These are phyloP conservation scores for Albifimbria verrucaria DNA, from an alignment of 2,329 filamentous ascomycete species.

Conservation along the genomic window DNA sequence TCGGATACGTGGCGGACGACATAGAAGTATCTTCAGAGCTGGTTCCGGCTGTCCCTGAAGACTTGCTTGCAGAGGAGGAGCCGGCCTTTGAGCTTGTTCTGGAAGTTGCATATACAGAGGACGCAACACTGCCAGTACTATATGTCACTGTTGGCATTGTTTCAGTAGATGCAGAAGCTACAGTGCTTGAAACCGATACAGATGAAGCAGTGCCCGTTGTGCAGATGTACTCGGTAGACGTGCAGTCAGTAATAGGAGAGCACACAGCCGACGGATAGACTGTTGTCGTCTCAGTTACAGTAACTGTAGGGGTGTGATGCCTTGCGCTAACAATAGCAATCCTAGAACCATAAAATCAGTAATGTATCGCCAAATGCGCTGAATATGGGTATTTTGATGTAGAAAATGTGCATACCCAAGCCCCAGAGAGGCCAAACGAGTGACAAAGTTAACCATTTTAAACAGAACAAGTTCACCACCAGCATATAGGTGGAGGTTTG, in stretches of 20 bases:
- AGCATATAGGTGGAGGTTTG: conserved; percentile 3
- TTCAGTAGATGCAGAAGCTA: neutral
- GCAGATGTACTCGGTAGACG: conserved; percentile 1
- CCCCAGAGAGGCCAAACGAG: conserved; percentile 22
- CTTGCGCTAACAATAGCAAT: conserved; percentile 18
- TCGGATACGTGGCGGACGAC: neutral
- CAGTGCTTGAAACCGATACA: neutral
- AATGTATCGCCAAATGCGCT: neutral
- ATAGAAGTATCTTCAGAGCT: neutral
- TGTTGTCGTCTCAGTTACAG: conserved; percentile 27
- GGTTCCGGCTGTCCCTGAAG: neutral
- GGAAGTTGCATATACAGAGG: neutral
- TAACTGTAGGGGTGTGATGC: conserved; percentile 20
- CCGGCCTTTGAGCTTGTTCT: neutral
- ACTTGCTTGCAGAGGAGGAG: neutral
- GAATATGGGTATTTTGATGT: conserved; percentile 1
- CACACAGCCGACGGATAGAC: conserved; percentile 24
- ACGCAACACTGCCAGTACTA: neutral
- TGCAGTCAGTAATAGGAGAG: conserved; percentile 7
- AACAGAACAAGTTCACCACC: neutral
- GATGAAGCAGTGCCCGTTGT: neutral
- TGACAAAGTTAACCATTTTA: conserved; percentile 18
- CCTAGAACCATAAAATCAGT: conserved; percentile 13
- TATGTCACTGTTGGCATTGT: neutral
- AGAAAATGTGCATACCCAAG: conserved; percentile 26